phyloP scores from a whole-genome alignment of 305 asterid genomes.

The Solanum hybrid region DNA sequence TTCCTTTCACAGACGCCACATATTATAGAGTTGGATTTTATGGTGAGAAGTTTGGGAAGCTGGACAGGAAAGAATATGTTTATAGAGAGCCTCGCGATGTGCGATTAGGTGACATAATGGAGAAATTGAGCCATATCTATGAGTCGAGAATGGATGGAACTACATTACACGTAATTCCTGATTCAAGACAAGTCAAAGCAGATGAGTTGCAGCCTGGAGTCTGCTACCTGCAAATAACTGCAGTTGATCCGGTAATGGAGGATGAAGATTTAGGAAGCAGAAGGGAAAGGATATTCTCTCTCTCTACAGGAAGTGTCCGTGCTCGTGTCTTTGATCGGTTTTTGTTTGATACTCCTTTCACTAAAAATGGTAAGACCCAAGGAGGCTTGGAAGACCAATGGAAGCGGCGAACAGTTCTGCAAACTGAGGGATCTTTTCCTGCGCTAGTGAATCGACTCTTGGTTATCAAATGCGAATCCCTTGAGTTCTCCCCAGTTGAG shows the following conservation, averaged over 20 bases:
- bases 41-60: slow-evolving; percentile 85
- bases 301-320: slow-evolving; percentile 80
- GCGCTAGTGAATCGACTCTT: slow-evolving; percentile 83
- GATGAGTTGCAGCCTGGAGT: slow-evolving; percentile 87
- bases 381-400: slow-evolving; percentile 99
- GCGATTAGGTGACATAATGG: slow-evolving; percentile 96
- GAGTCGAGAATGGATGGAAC: slow-evolving; percentile 89
- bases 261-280: slow-evolving; percentile 99
- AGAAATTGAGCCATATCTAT: slow-evolving; percentile 96
- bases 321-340: slow-evolving; percentile 95
- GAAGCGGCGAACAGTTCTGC: slow-evolving; percentile 93
- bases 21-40: slow-evolving; percentile 96
- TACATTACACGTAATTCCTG: slow-evolving; percentile 89
- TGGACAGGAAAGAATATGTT: slow-evolving; percentile 75
- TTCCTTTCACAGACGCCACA: slow-evolving; percentile 94
- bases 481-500: slow-evolving; percentile 98
- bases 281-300: slow-evolving; percentile 87
- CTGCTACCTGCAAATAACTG: slow-evolving; percentile 96
- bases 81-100: slow-evolving; percentile 98
- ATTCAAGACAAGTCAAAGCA: slow-evolving; percentile 95
- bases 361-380: slow-evolving; percentile 95
- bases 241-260: slow-evolving; percentile 97
- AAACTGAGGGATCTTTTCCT: slow-evolving; percentile 96
- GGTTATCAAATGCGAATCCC: slow-evolving; percentile 80
- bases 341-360: slow-evolving; percentile 95